Conservation (phyloP, 805 yeast genomes). For the Candida parachauliodes region DNA sequence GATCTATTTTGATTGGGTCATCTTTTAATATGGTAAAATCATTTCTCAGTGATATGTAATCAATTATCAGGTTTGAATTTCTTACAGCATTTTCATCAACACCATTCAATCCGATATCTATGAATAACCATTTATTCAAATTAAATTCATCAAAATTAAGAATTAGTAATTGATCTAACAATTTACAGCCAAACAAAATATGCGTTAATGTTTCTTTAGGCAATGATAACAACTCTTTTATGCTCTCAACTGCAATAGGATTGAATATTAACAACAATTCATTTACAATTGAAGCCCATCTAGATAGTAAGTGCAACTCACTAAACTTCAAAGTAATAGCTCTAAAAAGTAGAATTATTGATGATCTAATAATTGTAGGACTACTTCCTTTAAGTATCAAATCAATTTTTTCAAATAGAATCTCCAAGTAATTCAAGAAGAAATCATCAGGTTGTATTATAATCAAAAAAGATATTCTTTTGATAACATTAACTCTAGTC, state of each 20-base stretch:
- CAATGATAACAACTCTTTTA: slow-evolving; percentile 24
- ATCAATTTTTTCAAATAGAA: slow-evolving; percentile 34
- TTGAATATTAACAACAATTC: slow-evolving; percentile 54
- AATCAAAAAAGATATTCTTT: slow-evolving; percentile 61
- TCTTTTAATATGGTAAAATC: slow-evolving; percentile 30
- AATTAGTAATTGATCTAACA: slow-evolving; percentile 70
- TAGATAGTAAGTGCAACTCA: slow-evolving; percentile 58
- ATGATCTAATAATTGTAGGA: slow-evolving; percentile 34
- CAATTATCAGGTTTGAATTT: slow-evolving; percentile 35
- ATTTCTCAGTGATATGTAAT: slow-evolving; percentile 37
- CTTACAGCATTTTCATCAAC: slow-evolving; percentile 31
- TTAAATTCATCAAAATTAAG: slow-evolving; percentile 75
- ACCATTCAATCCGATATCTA: slow-evolving; percentile 64
- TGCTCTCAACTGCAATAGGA: slow-evolving; percentile 22
- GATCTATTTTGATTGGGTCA: slow-evolving; percentile 35
- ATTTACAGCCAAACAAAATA: slow-evolving; percentile 63
- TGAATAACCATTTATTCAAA: slow-evolving; percentile 79
- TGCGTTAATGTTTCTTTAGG: slow-evolving; percentile 36
- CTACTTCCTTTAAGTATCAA: slow-evolving; percentile 27
- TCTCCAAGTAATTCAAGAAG: slow-evolving; percentile 50
- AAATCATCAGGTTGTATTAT: slow-evolving; percentile 60
- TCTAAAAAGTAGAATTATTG: slow-evolving; percentile 57
- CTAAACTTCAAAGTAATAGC: slow-evolving; percentile 61
- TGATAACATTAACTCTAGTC: slow-evolving; percentile 49
- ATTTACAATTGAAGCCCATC: slow-evolving; percentile 68